Base-by-base conservation (phyloP, 2,329 filamentous ascomycete species). In the Amauroascus niger region DNA sequence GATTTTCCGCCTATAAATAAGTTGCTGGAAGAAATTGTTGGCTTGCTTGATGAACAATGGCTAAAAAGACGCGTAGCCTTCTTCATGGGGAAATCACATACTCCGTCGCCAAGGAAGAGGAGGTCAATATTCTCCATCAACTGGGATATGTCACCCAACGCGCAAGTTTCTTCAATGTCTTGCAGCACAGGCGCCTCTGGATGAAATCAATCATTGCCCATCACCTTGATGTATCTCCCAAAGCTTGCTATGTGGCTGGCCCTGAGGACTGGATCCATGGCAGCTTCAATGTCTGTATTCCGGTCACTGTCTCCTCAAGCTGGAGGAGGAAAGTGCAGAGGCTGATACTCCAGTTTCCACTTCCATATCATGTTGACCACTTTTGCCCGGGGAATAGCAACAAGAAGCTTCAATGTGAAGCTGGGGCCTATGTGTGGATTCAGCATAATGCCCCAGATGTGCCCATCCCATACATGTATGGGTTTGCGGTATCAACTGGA, bases 121-220 rank as follows among this genome's bases (percentile, higher is more conserved):
- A 62, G 14, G 44, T 52, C 9, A 63, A 63, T 50, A 59, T 65
- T 43, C 61, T 63, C 41, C 61, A 63, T 51, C 40, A 57, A n/a
- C 55, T 64, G n/a, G 37, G 40, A 59, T 49, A 51, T 56, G 22
- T 41, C 22, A 54, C 60, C 13, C 54, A 30, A 30, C 5, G 26
- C 26, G 9, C 9, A 5, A 9, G 26, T 5, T 32, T 54, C 52
- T 20, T 20, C 41, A 1, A 20, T 35, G 2, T 26, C 58, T 16
- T 30, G 51, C n/a, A 11, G n/a, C n/a, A 46, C 16, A 56, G 41
- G 26, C 53, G 30, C 2, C 24, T 26, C 16, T 54, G 46, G 40
- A 56, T 59, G 6, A 44, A 56, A 20, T 51, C 59, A 26, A 35
- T 56, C 18, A 44, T 54, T 50, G 55, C 57, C 20, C 49, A 51